Conservation (phyloP, 116 monocot genomes). For the Trichopus zeylanicus region DNA sequence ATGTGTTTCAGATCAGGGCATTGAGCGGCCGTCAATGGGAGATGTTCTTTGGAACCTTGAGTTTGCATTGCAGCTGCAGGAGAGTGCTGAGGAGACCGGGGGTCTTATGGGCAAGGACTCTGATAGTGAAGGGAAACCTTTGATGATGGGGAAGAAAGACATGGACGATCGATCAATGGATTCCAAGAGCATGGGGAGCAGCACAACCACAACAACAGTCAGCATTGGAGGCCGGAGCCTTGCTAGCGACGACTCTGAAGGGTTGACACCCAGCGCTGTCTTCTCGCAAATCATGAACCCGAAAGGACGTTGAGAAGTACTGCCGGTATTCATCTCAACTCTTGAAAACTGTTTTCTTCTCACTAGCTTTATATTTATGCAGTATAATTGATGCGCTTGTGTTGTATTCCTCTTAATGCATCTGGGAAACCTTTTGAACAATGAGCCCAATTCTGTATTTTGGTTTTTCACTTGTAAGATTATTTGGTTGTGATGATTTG, state of each 20-base stretch:
- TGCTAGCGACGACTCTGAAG: slow-evolving; percentile 53
- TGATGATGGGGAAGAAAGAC: slow-evolving; percentile 39
- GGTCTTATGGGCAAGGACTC: slow-evolving; percentile 12
- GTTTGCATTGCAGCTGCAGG: slow-evolving; percentile 73
- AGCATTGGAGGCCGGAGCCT: slow-evolving; percentile 58
- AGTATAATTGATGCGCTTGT: too few species aligned
- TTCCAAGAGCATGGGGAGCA: slow-evolving; percentile 24
- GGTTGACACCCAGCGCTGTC: slow-evolving; percentile 48
- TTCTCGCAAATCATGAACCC: slow-evolving; percentile 70
- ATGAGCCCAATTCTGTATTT: too few species aligned
- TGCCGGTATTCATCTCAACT: too few species aligned
- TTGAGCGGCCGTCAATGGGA: slow-evolving; percentile 69
- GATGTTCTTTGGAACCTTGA: slow-evolving; percentile 84
- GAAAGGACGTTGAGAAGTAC: slow-evolving; percentile 30
- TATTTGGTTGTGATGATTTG: too few species aligned
- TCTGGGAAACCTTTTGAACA: too few species aligned
- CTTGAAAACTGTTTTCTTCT: too few species aligned
- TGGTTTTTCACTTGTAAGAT: too few species aligned
- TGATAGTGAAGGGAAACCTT: slow-evolving; percentile 13
- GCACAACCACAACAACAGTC: slow-evolving; percentile 25
- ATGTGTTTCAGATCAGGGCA: slow-evolving; percentile 57
- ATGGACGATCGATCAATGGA: slow-evolving; percentile 28
- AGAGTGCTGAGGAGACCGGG: slow-evolving; percentile 46
- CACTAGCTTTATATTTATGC: too few species aligned
- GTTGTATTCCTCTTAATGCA: too few species aligned